Evolutionary conservation across 116 monocot species (phyloP), one percentile per base, ranked within the genome.

Genomic region (Papilionanthe hybrid): DNA sequence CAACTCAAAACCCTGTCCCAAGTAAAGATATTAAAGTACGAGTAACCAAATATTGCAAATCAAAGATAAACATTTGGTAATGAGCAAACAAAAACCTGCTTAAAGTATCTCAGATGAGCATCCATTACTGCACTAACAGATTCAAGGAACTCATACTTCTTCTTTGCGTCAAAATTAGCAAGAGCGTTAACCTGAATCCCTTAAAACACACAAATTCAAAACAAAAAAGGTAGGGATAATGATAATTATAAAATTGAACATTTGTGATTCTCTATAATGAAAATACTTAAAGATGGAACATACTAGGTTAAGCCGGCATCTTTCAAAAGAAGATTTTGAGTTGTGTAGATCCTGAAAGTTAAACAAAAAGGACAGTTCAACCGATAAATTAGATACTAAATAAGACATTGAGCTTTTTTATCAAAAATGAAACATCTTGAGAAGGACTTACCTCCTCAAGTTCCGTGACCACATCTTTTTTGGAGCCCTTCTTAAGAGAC

Each of bases 81-180:
- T 55, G 8, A 63, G 5, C 75, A 78, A 42, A 50, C 22, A 50
- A 32, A 49, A 81, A 88, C 96, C 90, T 94, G 94, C 79, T 97
- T 97, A 85, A 92, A 97, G 75, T 94, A 94, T 86, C 94, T 89
- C 89, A 97, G 78, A 85, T 97, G 94, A 50, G 96, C 96, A 97
- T 97, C 96, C 91, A 97, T 94, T 65, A 94, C 84, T 81, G 94
- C 89, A 84, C 92, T 93, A 77, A 94, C 82, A 75, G 94, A 92
- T 89, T 94, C 96, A 84, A 97, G 83, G 77, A 97, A 97, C 73
- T 97, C 96, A 88, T 82, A 94, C 78, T 97, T 97, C 75, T 89
- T 94, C 86, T 92, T 97, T 84, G 94, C 90, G 78, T 97, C 96
- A 80, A 94, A 86, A 84, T 83, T 94, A 76, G 94, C 82, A 77